phyloP scores from a whole-genome alignment of 164 flowering plant genomes.

The Aristolochia californica region DNA sequence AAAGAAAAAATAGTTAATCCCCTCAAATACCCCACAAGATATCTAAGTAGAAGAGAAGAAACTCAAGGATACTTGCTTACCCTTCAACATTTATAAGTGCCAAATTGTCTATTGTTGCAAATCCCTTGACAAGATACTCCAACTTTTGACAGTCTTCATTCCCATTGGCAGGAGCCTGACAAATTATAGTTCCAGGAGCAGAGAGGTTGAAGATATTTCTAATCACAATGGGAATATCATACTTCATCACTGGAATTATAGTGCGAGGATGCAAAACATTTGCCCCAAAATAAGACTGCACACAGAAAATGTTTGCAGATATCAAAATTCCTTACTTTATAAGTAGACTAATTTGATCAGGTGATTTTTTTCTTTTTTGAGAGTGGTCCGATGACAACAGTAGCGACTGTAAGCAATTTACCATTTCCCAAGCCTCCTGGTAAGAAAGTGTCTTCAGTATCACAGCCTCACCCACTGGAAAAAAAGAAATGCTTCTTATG shows the following conservation, averaged over 20 bases:
- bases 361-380: no score
- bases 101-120: slow-evolving; percentile 94
- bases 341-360: no score
- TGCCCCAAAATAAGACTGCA: slow-evolving; percentile 99
- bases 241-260: slow-evolving; percentile 90
- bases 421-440: slow-evolving; percentile 99
- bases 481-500: background rate
- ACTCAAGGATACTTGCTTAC: slow-evolving; percentile 29
- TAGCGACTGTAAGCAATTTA: slow-evolving; percentile 13
- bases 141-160: slow-evolving; percentile 32
- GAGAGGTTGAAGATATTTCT: slow-evolving; percentile 87
- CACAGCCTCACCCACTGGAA: slow-evolving; percentile 95
- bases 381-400: no score
- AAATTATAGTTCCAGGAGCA: slow-evolving; percentile 85
- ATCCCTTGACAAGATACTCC: slow-evolving; percentile 74
- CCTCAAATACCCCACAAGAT: background rate
- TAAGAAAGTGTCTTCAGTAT: slow-evolving; percentile 68
- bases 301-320: background rate
- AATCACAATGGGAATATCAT: slow-evolving; percentile 91
- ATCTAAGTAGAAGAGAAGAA: background rate
- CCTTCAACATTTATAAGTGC: slow-evolving; percentile 99
- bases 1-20: background rate
- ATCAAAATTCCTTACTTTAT: no score
- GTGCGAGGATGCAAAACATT: slow-evolving; percentile 98
- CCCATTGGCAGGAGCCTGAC: slow-evolving; percentile 34